Conservation (phyloP, 177 flowering plant species). For the Vitis hybrid region DNA sequence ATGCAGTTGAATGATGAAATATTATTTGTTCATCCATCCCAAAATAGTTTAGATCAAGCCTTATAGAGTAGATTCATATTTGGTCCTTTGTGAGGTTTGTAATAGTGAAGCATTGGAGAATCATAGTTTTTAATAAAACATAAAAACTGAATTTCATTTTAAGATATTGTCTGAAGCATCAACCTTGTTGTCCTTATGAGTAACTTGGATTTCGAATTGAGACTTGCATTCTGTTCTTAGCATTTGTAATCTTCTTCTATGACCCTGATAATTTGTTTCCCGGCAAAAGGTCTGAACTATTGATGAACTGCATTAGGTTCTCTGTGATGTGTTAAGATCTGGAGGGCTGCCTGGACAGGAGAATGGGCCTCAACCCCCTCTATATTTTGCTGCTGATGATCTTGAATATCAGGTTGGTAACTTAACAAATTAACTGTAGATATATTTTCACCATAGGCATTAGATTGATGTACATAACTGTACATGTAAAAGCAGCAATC, state of each 20-base stretch:
- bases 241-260: background rate
- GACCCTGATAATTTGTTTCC: background rate
- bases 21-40: no score
- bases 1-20: no score
- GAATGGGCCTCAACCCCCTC: slow-evolving; percentile 24
- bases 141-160: no score
- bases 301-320: slow-evolving; percentile 19
- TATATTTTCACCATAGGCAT: background rate
- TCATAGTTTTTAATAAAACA: no score
- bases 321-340: slow-evolving; percentile 29
- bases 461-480: background rate
- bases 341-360: slow-evolving; percentile 27
- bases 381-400: slow-evolving; percentile 40
- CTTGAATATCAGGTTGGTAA: slow-evolving; percentile 31
- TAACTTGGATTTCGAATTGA: no score
- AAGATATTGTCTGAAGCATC: no score
- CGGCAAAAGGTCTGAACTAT: background rate
- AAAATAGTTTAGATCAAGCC: no score
- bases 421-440: background rate
- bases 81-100: no score
- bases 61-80: no score
- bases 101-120: no score
- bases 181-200: no score
- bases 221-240: no score
- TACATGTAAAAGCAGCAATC: background rate